phyloP scores from a whole-genome alignment of 2,329 filamentous ascomycete species.

The Alternaria brassicae region DNA sequence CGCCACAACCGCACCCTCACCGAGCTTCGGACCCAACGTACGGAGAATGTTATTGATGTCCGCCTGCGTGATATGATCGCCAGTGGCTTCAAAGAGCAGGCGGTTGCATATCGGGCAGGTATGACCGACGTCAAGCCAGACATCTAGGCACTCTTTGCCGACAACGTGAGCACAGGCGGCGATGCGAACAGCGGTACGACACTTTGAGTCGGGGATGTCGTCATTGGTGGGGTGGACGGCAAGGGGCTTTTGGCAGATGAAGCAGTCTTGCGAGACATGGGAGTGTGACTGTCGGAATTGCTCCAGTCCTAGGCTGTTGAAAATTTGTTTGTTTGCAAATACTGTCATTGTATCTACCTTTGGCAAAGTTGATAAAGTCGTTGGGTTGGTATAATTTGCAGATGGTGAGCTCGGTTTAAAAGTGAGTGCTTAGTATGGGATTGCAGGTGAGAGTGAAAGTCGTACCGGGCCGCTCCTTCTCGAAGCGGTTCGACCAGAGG shows the following conservation, averaged over 20 bases:
- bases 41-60: constrained; percentile 9
- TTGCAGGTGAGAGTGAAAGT: not conserved
- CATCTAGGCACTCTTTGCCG: constrained; percentile 25
- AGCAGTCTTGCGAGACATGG: constrained; percentile 25
- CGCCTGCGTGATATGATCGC: constrained; percentile 15
- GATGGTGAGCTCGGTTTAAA: not conserved
- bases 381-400: not conserved
- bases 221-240: constrained; percentile 8
- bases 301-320: constrained; percentile 20
- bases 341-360: constrained; percentile 15
- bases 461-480: not conserved
- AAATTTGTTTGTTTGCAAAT: constrained; percentile 22
- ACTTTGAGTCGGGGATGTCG: not conserved
- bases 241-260: constrained; percentile 24
- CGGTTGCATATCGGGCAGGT: constrained; percentile 30
- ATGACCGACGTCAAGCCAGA: constrained; percentile 28
- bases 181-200: constrained; percentile 27
- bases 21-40: not conserved
- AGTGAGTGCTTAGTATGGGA: not conserved
- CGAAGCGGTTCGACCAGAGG: not conserved
- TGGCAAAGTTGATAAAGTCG: not conserved
- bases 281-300: constrained; percentile 10
- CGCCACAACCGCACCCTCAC: constrained; percentile 1
- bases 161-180: constrained; percentile 26
- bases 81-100: constrained; percentile 20